A percentile compares a stretch with the other conserved stretches of the same genome.
phyloP scores from a whole-genome alignment of 1,284 basidiomycete species.

The Austropuccinia psidii region DNA sequence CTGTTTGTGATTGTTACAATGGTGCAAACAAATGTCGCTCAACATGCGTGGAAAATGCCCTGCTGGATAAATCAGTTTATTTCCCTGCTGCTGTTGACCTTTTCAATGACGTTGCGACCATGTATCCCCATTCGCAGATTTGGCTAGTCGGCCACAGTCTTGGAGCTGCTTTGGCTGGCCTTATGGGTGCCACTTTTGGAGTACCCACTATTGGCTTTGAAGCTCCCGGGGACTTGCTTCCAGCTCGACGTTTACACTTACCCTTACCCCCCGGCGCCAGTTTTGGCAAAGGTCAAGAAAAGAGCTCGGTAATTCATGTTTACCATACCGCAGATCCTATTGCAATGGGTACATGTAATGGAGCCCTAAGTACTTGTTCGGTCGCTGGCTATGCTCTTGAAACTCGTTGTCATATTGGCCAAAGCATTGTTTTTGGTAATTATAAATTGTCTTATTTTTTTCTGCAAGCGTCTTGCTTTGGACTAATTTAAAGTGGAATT shows the following conservation, averaged over 20 bases:
- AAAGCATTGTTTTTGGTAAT: conserved; percentile 31
- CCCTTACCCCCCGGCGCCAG: conserved; percentile 55
- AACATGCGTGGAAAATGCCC: conserved; percentile 68
- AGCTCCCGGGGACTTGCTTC: conserved; percentile 79
- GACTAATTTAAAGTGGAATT: too few relatives aligned
- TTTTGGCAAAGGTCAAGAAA: conserved; percentile 38
- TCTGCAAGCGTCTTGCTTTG: background rate
- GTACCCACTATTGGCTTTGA: conserved; percentile 81
- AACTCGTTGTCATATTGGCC: conserved; percentile 25
- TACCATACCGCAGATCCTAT: conserved; percentile 76
- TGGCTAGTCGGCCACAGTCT: conserved; percentile 90
- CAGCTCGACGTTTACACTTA: conserved; percentile 75
- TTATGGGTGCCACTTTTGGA: conserved; percentile 87
- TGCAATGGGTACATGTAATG: conserved; percentile 65
- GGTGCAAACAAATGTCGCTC: conserved; percentile 66
- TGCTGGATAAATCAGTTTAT: conserved; percentile 78
- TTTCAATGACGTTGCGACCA: conserved; percentile 84
- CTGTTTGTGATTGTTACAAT: conserved; percentile 85
- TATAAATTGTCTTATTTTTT: background rate
- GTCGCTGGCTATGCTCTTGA: conserved; percentile 63
- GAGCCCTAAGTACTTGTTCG: conserved; percentile 60
- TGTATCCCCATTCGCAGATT: conserved; percentile 85
- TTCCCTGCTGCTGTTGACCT: conserved; percentile 68
- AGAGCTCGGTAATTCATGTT: conserved; percentile 56
- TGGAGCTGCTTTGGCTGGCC: conserved; percentile 75